Percentiles rank a stretch among this genome's conserved stretches.
Conservation (phyloP, 176 grass and related monocot genomes). For the Stipa capillata region DNA sequence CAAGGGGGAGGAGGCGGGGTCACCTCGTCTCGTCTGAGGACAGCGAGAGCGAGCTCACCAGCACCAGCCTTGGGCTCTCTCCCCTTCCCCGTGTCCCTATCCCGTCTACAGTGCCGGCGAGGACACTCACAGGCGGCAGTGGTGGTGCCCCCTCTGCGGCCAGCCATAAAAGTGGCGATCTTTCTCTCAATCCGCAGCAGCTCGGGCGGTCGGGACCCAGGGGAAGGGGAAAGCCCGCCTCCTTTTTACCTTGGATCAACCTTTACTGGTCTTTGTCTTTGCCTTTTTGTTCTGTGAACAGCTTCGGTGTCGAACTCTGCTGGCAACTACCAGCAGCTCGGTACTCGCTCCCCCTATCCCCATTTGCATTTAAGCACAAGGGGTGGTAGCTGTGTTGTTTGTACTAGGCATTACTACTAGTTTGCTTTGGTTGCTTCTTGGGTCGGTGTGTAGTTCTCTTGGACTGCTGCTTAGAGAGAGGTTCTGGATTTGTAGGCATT, state of each 20-base stretch:
- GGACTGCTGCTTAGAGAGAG: background rate
- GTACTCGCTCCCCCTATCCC: constrained; percentile 19
- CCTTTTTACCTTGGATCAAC: constrained; percentile 21
- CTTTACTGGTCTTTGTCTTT: constrained; percentile 27
- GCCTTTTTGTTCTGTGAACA: constrained; percentile 31
- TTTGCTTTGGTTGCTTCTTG: constrained; percentile 16
- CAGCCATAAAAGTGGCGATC: constrained; percentile 35
- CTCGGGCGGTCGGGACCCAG: constrained; percentile 17
- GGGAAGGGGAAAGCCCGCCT: background rate
- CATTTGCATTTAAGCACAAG: constrained; percentile 35
- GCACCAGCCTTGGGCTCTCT: background rate
- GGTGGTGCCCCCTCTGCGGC: constrained; percentile 22
- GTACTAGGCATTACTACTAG: constrained; percentile 30
- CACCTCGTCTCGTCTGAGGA: background rate
- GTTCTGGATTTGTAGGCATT: constrained; percentile 39
- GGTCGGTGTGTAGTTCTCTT: constrained; percentile 6
- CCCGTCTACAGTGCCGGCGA: constrained; percentile 31
- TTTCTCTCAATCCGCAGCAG: constrained; percentile 29
- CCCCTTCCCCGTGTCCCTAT: background rate
- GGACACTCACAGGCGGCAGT: constrained; percentile 26
- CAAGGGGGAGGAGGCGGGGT: background rate
- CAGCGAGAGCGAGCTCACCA: background rate
- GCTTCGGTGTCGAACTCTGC: constrained; percentile 29
- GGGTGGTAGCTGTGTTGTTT: constrained; percentile 39
- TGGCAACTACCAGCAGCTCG: constrained; percentile 26